phyloP scores from a whole-genome alignment of 1,284 basidiomycete species.

The Singerocomus rubriflavus region DNA sequence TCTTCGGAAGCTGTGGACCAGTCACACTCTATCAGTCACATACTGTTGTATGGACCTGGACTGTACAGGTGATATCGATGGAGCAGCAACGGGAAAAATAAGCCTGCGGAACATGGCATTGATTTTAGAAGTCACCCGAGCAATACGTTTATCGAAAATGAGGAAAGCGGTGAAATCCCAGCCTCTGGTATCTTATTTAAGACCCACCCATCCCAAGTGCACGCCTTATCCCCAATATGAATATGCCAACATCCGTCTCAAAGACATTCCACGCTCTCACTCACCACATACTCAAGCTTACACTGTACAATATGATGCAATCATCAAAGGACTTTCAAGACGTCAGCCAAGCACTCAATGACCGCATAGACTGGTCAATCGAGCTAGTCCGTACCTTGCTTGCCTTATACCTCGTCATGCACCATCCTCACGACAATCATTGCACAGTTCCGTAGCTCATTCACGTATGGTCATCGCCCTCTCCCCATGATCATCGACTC shows the following conservation, averaged over 20 bases:
- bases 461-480: conserved; percentile 14
- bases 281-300: conserved; percentile 8
- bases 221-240: neutral
- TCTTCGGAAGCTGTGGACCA: no score
- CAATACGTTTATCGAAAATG: no score
- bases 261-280: neutral
- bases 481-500: neutral
- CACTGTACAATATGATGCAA: conserved; percentile 17
- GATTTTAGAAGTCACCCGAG: neutral
- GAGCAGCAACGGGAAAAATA: no score
- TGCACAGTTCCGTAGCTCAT: conserved; percentile 24
- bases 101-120: no score
- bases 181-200: neutral
- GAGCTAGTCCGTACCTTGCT: conserved; percentile 17
- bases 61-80: no score
- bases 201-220: neutral
- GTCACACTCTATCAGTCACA: no score
- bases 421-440: conserved; percentile 3
- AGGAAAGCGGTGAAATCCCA: no score
- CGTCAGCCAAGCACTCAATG: conserved; percentile 16
- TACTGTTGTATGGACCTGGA: no score
- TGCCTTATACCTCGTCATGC: neutral
- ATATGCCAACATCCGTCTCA: conserved; percentile 7
- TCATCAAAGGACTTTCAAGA: conserved; percentile 23
- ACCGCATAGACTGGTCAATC: conserved; percentile 23